phyloP scores from a whole-genome alignment of 2,329 filamentous ascomycete species.

The Alternaria conjuncta region DNA sequence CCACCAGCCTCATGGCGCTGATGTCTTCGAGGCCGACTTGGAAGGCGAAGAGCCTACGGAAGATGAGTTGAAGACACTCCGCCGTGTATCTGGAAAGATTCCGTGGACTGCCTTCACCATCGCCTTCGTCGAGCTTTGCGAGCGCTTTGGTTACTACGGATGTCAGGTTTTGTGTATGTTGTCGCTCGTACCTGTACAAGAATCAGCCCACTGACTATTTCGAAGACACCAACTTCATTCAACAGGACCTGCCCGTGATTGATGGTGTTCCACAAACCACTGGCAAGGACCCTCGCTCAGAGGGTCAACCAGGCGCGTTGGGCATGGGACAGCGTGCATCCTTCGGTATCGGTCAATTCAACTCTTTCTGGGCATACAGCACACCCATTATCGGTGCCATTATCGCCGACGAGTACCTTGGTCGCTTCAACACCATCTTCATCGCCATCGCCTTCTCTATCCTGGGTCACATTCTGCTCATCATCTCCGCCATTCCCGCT shows the following conservation, averaged over 20 bases:
- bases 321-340: conserved; percentile 48
- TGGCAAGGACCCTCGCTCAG: conserved; percentile 33
- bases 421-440: conserved; percentile 68
- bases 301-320: conserved; percentile 46
- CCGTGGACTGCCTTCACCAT: conserved; percentile 72
- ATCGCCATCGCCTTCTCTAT: conserved; percentile 56
- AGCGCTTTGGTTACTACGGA: conserved; percentile 81
- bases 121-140: conserved; percentile 75
- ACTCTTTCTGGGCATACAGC: conserved; percentile 51
- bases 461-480: conserved; percentile 62
- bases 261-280: conserved; percentile 42
- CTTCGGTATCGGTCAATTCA: conserved; percentile 47
- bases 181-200: background rate
- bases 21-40: conserved; percentile 44
- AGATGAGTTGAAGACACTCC: conserved; percentile 67
- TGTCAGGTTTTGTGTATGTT: conserved; percentile 68
- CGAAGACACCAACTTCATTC: conserved; percentile 50
- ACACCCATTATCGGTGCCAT: conserved; percentile 60
- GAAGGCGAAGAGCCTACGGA: conserved; percentile 60
- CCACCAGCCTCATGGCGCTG: conserved; percentile 18
- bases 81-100: conserved; percentile 68
- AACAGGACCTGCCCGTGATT: conserved; percentile 45
- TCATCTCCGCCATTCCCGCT: conserved; percentile 61
- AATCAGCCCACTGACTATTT: conserved; percentile 3
- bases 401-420: conserved; percentile 64